phyloP scores from a whole-genome alignment of 495 filamentous ascomycete genomes.

The Hyaloscypha variabilis region DNA sequence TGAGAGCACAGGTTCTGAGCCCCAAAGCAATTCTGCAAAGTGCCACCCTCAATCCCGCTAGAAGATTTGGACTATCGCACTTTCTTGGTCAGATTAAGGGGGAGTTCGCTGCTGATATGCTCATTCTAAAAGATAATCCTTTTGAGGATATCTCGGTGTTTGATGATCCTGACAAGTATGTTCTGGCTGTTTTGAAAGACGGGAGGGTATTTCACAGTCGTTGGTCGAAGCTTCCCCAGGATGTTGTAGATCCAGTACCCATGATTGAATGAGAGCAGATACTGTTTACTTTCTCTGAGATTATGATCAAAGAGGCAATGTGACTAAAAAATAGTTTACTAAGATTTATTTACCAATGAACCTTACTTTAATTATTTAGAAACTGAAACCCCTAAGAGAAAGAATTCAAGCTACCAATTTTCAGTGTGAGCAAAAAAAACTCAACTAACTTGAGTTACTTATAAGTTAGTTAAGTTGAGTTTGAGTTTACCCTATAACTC shows the following conservation, averaged over 20 bases:
- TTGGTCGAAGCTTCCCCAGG: constrained; percentile 38
- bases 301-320: too few relatives aligned
- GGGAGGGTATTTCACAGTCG: constrained; percentile 49
- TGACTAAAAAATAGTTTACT: too few relatives aligned
- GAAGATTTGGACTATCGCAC: constrained; percentile 44
- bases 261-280: constrained; percentile 14
- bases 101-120: constrained; percentile 46
- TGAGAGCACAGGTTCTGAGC: constrained; percentile 46
- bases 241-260: background rate
- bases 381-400: too few relatives aligned
- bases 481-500: too few relatives aligned
- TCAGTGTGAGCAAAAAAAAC: too few relatives aligned
- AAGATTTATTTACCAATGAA: too few relatives aligned
- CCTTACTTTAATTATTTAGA: too few relatives aligned
- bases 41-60: constrained; percentile 54
- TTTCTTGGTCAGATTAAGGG: constrained; percentile 47
- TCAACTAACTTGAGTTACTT: too few relatives aligned
- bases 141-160: constrained; percentile 54
- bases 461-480: too few relatives aligned
- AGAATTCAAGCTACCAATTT: too few relatives aligned
- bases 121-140: constrained; percentile 48
- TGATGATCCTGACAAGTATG: constrained; percentile 45
- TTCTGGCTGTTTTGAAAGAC: constrained; percentile 53
- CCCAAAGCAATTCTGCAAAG: constrained; percentile 47
- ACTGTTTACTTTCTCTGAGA: too few relatives aligned